Percentiles rank a stretch among this genome's conserved stretches.
Conservation (phyloP, 352 stramenopile species). For the Globisporangium takayamanum region DNA sequence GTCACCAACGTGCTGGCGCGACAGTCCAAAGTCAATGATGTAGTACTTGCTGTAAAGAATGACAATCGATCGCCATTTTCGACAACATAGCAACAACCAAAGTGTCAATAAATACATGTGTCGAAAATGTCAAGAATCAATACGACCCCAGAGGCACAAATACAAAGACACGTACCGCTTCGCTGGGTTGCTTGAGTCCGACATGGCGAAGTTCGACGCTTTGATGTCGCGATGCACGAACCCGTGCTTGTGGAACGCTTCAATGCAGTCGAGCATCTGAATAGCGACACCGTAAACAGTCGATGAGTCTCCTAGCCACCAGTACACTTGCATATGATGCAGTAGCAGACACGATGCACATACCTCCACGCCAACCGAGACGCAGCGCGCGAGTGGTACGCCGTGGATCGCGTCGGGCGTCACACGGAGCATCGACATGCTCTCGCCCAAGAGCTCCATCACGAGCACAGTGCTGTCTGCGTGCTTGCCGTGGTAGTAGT, state of each 20-base stretch:
- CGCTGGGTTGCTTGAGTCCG: constrained; percentile 26
- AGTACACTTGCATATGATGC: too few species aligned
- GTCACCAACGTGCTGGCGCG: constrained; percentile 65
- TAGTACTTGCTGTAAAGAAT: constrained; percentile 35
- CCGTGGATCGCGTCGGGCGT: constrained; percentile 75
- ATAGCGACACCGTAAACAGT: not conserved
- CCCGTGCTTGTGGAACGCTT: constrained; percentile 78
- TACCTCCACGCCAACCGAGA: constrained; percentile 63
- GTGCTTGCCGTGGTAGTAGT: constrained; percentile 84
- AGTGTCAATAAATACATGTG: not conserved
- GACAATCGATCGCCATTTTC: not conserved
- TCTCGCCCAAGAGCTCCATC: constrained; percentile 85
- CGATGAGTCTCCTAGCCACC: not conserved
- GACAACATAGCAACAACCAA: not conserved
- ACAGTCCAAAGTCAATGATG: constrained; percentile 84
- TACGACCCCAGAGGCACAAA: not conserved
- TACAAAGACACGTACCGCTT: constrained; percentile 24
- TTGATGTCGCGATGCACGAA: constrained; percentile 89
- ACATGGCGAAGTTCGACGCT: constrained; percentile 84
- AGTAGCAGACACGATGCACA: too few species aligned
- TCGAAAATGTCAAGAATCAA: not conserved
- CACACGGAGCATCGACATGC: constrained; percentile 84
- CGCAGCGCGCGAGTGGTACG: constrained; percentile 61
- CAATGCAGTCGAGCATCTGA: constrained; percentile 84
- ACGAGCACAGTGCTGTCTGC: constrained; percentile 82